Evolutionary conservation across 192 early-diverging fungal species (phyloP), one percentile per base, ranked within the genome.

Genomic region (Radiomyces spectabilis): DNA sequence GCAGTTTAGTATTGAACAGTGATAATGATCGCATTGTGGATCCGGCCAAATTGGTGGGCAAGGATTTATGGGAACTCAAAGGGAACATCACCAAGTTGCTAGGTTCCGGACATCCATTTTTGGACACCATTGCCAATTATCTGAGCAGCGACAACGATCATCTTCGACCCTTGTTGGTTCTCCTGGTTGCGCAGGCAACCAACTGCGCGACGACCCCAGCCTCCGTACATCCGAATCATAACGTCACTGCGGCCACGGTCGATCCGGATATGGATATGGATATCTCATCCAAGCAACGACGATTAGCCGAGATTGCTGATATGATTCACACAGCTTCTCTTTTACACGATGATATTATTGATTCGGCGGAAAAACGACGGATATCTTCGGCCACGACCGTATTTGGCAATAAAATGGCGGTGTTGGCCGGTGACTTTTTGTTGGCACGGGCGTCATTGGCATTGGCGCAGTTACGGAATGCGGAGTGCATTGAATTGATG

Each of bases 291-390:
- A 83, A 91, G 24, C 95, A 98, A 46, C 78, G 90, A 13, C 83
- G 95, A 7, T 76, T 98, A 41, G 93, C 93, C 4, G 95, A 98
- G 69, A 96, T 98, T 48, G 89, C 89, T 0, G 95, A 98, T 69
- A 93, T 98, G 87, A 98, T 98, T 61, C 93, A 98, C 63, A 98
- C 93, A 3, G 89, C 95, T 10, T 92, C 93, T 3, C 69, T 98
- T 8, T 71, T 98, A 7, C 95, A 98, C 66, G 92, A 98, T 70
- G 95, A 98, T 64, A 87, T 94, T 13, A 85, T 93, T 47, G 68
- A 70, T 47, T 65, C 73, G 15, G 78, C 89, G 0, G 73, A 84
- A 37, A 83, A 78, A 4, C 85, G 93, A 27, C 81, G 93, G 13
- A 77, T 85, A 48, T 74, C 86, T 7, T 87, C 89, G 9, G 88